Conservation (phyloP, 1,284 basidiomycete species). For the Meira miltonrushii region DNA sequence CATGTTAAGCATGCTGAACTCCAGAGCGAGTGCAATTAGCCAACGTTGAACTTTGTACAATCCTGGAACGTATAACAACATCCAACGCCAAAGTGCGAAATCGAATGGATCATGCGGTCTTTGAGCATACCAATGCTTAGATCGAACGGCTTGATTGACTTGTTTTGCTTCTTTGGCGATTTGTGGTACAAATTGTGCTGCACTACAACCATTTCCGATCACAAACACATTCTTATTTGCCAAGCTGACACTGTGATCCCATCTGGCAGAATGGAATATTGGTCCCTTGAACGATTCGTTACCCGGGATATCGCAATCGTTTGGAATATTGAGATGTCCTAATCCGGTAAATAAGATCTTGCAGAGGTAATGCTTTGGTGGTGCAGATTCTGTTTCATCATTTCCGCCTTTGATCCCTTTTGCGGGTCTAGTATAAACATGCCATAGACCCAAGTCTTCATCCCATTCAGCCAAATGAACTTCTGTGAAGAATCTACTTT, state of each 20-base stretch:
- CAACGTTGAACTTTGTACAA: conserved; percentile 32
- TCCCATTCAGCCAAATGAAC: conserved; percentile 41
- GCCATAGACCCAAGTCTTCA: conserved; percentile 41
- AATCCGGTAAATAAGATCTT: conserved; percentile 44
- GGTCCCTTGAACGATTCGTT: conserved; percentile 43
- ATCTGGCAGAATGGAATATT: conserved; percentile 51
- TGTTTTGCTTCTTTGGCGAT: conserved; percentile 21
- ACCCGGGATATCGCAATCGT: conserved; percentile 39
- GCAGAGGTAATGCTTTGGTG: conserved; percentile 39
- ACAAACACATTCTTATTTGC: conserved; percentile 51
- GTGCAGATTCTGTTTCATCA: conserved; percentile 9
- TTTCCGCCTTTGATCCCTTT: conserved; percentile 12
- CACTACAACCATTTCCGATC: conserved; percentile 49
- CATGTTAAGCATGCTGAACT: conserved; percentile 38
- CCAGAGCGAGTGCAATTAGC: conserved; percentile 40
- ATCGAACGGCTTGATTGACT: conserved; percentile 22
- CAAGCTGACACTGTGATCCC: conserved; percentile 48
- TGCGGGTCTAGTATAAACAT: conserved; percentile 26
- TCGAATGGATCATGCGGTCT: conserved; percentile 31
- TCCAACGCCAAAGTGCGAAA: conserved; percentile 39
- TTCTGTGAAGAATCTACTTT: conserved; percentile 36
- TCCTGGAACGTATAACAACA: conserved; percentile 25
- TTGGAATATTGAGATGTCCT: conserved; percentile 37
- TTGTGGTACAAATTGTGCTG: conserved; percentile 32
- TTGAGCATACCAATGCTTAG: conserved; percentile 38